Conservation (phyloP, 179 eudicot genomes). For the Beta corolliflora region DNA sequence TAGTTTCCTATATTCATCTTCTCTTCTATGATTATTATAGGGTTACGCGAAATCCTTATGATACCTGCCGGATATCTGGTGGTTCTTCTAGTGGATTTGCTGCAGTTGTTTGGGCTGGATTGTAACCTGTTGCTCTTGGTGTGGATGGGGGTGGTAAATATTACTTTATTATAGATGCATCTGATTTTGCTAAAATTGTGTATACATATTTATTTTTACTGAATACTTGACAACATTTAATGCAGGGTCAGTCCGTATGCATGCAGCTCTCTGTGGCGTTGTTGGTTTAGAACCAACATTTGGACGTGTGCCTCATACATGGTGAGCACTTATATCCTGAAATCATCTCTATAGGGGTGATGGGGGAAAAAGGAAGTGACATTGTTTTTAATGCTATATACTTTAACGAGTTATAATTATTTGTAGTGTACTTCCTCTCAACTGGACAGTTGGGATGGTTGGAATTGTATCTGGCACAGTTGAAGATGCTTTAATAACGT, state of each 20-base stretch:
- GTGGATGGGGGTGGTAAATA: constrained; percentile 95
- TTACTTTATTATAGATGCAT: not conserved
- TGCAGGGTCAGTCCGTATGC: constrained; percentile 89
- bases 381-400: not conserved
- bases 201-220: not conserved
- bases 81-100: constrained; percentile 99
- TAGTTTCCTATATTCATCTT: too few species aligned
- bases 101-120: constrained; percentile 85
- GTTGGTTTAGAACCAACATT: constrained; percentile 94
- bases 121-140: constrained; percentile 95
- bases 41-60: constrained; percentile 77
- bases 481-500: constrained; percentile 87
- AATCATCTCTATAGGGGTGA: not conserved
- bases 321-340: constrained; percentile 53
- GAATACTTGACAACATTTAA: constrained; percentile 9
- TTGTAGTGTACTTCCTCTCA: constrained; percentile 87
- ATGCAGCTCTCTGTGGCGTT: constrained; percentile 97
- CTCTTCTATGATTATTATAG: constrained; percentile 32
- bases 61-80: constrained; percentile 66
- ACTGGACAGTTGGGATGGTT: constrained; percentile 97
- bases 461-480: constrained; percentile 85
- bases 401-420: not conserved
- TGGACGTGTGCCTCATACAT: constrained; percentile 76
- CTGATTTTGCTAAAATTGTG: not conserved
- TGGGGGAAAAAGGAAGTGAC: not conserved